Evolutionary conservation across 192 early-diverging fungal genomes (phyloP), one percentile per base, ranked within the genome.

Genomic region (Backusella tuberculispora): DNA sequence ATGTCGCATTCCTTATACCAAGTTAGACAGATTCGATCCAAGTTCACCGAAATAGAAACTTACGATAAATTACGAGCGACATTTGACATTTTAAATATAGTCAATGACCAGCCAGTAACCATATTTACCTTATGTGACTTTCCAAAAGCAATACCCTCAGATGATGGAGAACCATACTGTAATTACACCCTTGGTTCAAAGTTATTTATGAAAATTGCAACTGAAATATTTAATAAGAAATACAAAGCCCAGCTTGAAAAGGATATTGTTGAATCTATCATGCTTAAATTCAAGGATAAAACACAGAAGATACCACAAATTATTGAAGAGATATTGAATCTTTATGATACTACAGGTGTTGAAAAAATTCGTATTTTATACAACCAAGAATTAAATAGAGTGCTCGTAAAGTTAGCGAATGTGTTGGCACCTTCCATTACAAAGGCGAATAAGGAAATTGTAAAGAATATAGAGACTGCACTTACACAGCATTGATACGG

Each of bases 151-250:
- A 60, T 60, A 60, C 53, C 19, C 53, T 60, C 53, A 60, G 53
- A 60, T 60, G 19, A 60, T 60, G 53, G 53, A 60, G 53, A 60
- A 24, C 53, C 53, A 9, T 60, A 60, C 19, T 24, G 7, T 60
- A 60, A 60, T 60, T 60, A 60, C 19, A 60, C 53, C 19, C 53
- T 60, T 60, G 19, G 53, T 24, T 79, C 73, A 21, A 71, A 67
- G 2, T 48, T 75, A 41, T 75, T 79, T 75, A 53, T 64, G 64
- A 69, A 17, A 65, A 68, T 79, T 66, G 73, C 78, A 6, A 12
- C n/a, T 43, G 34, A 34, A n/a, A 63, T 79, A 37, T 47, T 75
- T 0, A 3, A 40, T 38, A 46, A 56, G 66, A 69, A 72, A 19
- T 66, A 65, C 7, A n/a, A 60, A 43, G 70, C 73, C 21, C 34